phyloP scores from a whole-genome alignment of 345 rosid genomes.

The Dipteronia sinensis region DNA sequence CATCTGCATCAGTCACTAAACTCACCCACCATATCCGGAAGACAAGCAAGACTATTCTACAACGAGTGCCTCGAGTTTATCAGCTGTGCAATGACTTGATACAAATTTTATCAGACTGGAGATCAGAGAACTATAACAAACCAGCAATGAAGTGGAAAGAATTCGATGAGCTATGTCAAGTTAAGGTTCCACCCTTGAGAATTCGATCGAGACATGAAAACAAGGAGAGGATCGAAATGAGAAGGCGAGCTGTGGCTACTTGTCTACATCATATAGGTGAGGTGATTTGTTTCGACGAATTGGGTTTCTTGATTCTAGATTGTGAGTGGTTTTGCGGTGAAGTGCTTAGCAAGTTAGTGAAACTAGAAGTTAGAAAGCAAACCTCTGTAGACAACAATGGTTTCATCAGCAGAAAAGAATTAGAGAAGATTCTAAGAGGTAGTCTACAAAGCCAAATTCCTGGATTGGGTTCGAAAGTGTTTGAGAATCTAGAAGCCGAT shows the following conservation, averaged over 20 bases:
- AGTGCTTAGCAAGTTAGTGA: slow-evolving; percentile 75
- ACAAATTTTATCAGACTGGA: slow-evolving; percentile 84
- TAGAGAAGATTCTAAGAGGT: slow-evolving; percentile 75
- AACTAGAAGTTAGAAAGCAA: slow-evolving; percentile 67
- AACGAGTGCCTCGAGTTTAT: slow-evolving; percentile 86
- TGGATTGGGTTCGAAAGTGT: slow-evolving; percentile 80
- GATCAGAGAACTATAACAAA: slow-evolving; percentile 67
- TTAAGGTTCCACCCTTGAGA: slow-evolving; percentile 73
- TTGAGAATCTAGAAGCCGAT: slow-evolving; percentile 68
- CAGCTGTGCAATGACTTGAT: slow-evolving; percentile 83
- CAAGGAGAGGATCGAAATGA: slow-evolving; percentile 62
- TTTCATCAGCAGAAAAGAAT: slow-evolving; percentile 64
- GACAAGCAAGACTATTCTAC: slow-evolving; percentile 73
- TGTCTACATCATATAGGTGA: slow-evolving; percentile 94
- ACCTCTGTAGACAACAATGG: slow-evolving; percentile 57
- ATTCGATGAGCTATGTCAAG: slow-evolving; percentile 79
- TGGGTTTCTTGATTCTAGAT: slow-evolving; percentile 74
- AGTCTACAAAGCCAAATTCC: slow-evolving; percentile 85
- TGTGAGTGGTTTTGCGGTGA: slow-evolving; percentile 89
- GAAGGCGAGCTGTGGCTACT: slow-evolving; percentile 73
- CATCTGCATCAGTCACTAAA: slow-evolving; percentile 75
- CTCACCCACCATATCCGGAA: slow-evolving; percentile 71
- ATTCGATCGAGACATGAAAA: slow-evolving; percentile 73
- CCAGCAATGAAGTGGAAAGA: slow-evolving; percentile 94
- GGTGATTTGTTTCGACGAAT: slow-evolving; percentile 76